Evolutionary conservation across 1,139 yeast species (phyloP).

Genomic region (Suhomyces kunorum): DNA sequence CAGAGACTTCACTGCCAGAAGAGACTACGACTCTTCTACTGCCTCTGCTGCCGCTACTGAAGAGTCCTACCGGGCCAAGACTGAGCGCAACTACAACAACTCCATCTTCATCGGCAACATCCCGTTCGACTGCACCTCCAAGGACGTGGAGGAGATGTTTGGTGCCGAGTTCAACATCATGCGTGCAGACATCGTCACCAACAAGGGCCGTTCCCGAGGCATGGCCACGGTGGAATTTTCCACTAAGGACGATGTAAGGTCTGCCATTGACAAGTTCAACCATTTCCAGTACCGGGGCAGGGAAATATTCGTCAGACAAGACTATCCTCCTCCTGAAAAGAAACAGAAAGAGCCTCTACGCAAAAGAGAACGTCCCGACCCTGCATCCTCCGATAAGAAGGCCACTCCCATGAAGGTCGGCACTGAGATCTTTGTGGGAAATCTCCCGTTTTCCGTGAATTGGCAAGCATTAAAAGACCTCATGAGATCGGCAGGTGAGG

Average conservation of each 20-base stretch:
- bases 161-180: conserved; percentile 68
- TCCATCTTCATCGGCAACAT: conserved; percentile 74
- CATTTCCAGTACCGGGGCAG: conserved; percentile 72
- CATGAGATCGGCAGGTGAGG: conserved; percentile 75
- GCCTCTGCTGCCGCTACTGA: conserved; percentile 28
- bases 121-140: conserved; percentile 63
- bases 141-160: conserved; percentile 62
- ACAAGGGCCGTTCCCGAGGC: conserved; percentile 83
- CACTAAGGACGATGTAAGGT: conserved; percentile 63
- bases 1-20: conserved; percentile 26
- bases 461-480: conserved; percentile 89
- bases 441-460: conserved; percentile 74
- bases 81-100: conserved; percentile 68
- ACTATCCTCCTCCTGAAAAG: conserved; percentile 72
- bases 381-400: conserved; percentile 14
- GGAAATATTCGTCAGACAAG: conserved; percentile 87
- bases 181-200: conserved; percentile 85
- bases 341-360: conserved; percentile 24
- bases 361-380: conserved; percentile 16
- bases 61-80: conserved; percentile 37
- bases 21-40: conserved; percentile 27
- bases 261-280: conserved; percentile 73
- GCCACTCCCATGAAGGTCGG: conserved; percentile 39
- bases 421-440: conserved; percentile 76
- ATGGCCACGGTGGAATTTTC: conserved; percentile 92